Percentiles rank a stretch among this genome's conserved stretches.
Evolutionary conservation across 306 rosid genomes (phyloP).

Genomic region (Carpinus viminea): DNA sequence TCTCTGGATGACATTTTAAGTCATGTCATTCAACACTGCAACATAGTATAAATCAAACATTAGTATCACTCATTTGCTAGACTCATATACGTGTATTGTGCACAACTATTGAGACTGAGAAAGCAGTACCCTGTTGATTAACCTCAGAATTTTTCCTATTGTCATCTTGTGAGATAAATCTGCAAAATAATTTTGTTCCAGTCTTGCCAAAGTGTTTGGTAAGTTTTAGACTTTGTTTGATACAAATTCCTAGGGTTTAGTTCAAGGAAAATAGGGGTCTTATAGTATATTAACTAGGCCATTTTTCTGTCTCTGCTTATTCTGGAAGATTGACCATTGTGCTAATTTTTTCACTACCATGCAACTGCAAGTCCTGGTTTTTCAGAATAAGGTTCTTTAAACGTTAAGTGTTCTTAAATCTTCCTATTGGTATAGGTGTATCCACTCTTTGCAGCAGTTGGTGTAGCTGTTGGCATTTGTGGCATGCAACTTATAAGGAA

Average conservation of each 20-base stretch:
- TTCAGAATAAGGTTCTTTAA: background rate
- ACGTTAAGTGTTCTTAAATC: background rate
- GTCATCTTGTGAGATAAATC: too few relatives aligned
- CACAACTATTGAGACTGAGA: background rate
- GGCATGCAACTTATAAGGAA: slow-evolving; percentile 85
- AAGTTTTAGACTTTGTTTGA: too few relatives aligned
- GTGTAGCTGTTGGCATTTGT: slow-evolving; percentile 84
- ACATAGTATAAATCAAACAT: too few relatives aligned
- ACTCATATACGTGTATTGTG: background rate
- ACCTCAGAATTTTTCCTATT: background rate
- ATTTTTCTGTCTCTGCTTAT: background rate
- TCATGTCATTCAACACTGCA: too few relatives aligned
- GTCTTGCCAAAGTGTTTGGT: too few relatives aligned
- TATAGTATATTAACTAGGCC: background rate
- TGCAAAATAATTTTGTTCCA: too few relatives aligned
- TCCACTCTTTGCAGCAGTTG: slow-evolving; percentile 77
- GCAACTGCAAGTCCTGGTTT: background rate
- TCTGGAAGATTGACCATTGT: background rate
- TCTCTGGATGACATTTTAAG: background rate
- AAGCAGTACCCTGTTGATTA: background rate
- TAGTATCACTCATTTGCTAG: background rate
- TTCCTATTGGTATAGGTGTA: slow-evolving; percentile 52
- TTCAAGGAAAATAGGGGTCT: too few relatives aligned
- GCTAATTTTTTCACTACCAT: background rate
- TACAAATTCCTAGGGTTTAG: too few relatives aligned